phyloP scores from a whole-genome alignment of 1,139 yeast species.

The Wickerhamomyces sp. region DNA sequence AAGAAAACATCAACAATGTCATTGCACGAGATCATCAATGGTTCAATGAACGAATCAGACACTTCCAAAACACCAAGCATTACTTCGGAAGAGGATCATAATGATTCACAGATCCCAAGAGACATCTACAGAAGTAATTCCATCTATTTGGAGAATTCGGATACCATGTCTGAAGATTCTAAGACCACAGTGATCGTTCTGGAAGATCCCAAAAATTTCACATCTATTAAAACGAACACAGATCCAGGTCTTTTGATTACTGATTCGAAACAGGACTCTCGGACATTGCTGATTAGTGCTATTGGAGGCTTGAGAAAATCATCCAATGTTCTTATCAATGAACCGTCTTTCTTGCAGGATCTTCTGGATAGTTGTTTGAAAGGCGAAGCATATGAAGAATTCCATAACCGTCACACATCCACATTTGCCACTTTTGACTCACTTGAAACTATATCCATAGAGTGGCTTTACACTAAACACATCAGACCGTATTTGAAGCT shows the following conservation, averaged over 20 bases:
- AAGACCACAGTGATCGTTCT: conserved; percentile 21
- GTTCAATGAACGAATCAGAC: conserved; percentile 5
- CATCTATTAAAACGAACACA: conserved; percentile 26
- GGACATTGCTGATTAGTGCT: conserved; percentile 37
- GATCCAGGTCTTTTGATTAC: conserved; percentile 35
- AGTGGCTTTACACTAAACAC: conserved; percentile 44
- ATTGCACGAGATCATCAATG: conserved; percentile 16
- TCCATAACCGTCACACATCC: conserved; percentile 5
- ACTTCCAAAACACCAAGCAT: neutral
- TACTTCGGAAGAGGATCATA: conserved; percentile 3
- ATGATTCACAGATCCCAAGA: conserved; percentile 1
- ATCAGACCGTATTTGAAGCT: conserved; percentile 43
- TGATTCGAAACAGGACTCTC: conserved; percentile 7
- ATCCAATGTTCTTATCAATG: conserved; percentile 29
- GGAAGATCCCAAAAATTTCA: conserved; percentile 31
- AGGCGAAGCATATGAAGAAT: conserved; percentile 11
- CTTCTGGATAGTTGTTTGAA: conserved; percentile 9
- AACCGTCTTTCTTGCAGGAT: conserved; percentile 15
- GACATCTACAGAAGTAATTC: conserved; percentile 16
- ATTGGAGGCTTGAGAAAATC: conserved; percentile 48
- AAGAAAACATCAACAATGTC: conserved; percentile 18
- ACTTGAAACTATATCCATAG: conserved; percentile 45
- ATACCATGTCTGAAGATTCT: conserved; percentile 8
- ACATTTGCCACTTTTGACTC: conserved; percentile 22
- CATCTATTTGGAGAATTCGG: conserved; percentile 18